These are phyloP conservation scores for Phragmites australis DNA, from an alignment of 176 grass and related monocot genomes.

Conservation along the genomic window DNA sequence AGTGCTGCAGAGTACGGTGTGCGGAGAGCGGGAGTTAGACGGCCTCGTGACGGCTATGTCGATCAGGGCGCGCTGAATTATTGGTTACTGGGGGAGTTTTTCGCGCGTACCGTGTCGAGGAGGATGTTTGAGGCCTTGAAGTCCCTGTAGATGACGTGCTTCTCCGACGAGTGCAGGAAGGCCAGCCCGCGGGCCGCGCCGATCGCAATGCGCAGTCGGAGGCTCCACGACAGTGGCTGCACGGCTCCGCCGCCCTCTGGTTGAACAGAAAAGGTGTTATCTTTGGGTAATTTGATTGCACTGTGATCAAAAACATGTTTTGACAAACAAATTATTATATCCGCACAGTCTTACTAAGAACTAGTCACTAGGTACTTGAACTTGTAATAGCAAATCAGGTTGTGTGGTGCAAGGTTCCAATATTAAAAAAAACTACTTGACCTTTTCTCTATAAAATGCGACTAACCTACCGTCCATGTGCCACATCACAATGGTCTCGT, in stretches of 20 bases:
- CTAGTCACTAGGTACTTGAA: not conserved
- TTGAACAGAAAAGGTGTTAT: not conserved
- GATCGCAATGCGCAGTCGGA: slow-evolving; percentile 61
- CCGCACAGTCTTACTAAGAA: not conserved
- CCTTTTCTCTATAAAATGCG: not conserved
- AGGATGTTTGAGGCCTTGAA: slow-evolving; percentile 83
- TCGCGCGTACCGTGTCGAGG: slow-evolving; percentile 53
- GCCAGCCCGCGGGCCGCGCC: slow-evolving; percentile 58
- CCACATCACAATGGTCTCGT: not conserved
- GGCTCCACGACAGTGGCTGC: slow-evolving; percentile 63
- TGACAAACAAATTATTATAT: not conserved
- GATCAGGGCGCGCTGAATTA: not conserved
- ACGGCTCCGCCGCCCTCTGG: slow-evolving; percentile 45
- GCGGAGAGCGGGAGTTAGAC: no score
- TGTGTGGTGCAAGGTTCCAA: no score
- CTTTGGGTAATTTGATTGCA: not conserved
- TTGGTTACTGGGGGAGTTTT: no score
- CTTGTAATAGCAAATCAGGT: no score
- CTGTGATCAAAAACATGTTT: not conserved
- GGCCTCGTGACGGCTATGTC: no score
- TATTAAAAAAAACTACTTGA: not conserved
- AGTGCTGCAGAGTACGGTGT: no score
- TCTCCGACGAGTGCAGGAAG: slow-evolving; percentile 72
- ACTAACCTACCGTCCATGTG: not conserved
- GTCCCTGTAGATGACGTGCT: slow-evolving; percentile 80